Evolutionary conservation across 441 rosid genomes (phyloP).

Genomic region (Daphne laureola): DNA sequence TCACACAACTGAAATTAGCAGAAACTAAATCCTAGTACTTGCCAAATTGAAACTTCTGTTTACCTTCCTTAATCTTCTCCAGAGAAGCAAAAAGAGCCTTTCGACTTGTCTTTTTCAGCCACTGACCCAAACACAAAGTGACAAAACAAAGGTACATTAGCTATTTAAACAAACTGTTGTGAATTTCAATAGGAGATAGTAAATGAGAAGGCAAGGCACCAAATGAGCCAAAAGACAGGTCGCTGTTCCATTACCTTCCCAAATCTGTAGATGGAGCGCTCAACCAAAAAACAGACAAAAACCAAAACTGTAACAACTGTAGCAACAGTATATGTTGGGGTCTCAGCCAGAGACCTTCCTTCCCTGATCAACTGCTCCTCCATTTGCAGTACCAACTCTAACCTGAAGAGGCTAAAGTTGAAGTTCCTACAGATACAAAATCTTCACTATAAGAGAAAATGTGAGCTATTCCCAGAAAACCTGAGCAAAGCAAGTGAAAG

Average conservation of each 20-base stretch:
- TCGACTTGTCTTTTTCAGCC: conserved; percentile 83
- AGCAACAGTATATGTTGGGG: conserved; percentile 92
- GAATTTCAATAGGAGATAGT: not conserved
- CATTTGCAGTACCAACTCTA: conserved; percentile 8
- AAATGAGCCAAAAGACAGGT: not conserved
- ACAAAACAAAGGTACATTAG: conserved; percentile 11
- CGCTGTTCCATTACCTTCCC: conserved; percentile 49
- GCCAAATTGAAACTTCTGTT: not conserved
- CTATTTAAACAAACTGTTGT: not conserved
- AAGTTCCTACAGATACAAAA: not conserved
- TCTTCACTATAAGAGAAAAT: conserved; percentile 5
- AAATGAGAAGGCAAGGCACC: not conserved
- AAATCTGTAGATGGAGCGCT: conserved; percentile 81
- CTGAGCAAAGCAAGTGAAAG: conserved; percentile 16
- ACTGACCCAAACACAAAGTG: conserved; percentile 29
- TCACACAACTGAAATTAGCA: conserved; percentile 14
- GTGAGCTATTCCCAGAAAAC: conserved; percentile 9
- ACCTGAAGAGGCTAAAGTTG: conserved; percentile 2
- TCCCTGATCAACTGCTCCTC: conserved; percentile 35
- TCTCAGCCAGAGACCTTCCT: conserved; percentile 93
- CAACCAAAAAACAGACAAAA: conserved; percentile 65
- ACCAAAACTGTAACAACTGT: conserved; percentile 74
- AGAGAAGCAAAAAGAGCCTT: conserved; percentile 79
- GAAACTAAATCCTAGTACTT: not conserved
- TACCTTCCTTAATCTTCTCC: conserved; percentile 94